Evolutionary conservation across 2,329 filamentous ascomycete genomes (phyloP).

Genomic region (Helicocarpus griseus): DNA sequence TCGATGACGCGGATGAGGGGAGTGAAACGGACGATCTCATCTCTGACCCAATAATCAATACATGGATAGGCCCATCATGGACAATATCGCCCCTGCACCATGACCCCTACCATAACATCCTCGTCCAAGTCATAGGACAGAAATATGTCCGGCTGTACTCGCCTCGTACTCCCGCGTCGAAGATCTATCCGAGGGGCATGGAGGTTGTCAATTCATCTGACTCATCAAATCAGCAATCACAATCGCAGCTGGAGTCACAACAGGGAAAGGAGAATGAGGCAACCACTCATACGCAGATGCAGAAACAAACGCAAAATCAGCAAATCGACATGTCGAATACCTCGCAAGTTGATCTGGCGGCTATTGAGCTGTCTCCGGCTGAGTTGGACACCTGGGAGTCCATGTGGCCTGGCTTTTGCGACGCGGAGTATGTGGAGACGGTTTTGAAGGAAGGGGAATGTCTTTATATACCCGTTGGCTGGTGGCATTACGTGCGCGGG

Average conservation of each 20-base stretch:
- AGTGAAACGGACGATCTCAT: constrained; percentile 7
- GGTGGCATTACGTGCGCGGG: constrained; percentile 96
- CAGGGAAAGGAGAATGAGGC: constrained; percentile 1
- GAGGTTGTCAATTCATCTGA: constrained; percentile 20
- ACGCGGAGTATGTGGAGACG: constrained; percentile 60
- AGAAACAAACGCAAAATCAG: constrained; percentile 33
- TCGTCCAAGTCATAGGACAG: constrained; percentile 76
- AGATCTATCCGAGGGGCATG: constrained; percentile 31
- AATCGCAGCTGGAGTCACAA: background rate
- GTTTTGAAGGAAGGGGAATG: constrained; percentile 73
- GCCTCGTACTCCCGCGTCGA: constrained; percentile 47
- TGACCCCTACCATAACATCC: constrained; percentile 86
- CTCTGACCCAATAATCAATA: constrained; percentile 62
- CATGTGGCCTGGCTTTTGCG: constrained; percentile 46
- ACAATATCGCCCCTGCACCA: constrained; percentile 92
- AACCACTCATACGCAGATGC: constrained; percentile 3
- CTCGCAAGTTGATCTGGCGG: constrained; percentile 65
- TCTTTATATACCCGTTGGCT: constrained; percentile 82
- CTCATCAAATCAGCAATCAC: background rate
- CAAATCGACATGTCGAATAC: constrained; percentile 92
- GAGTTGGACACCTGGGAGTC: constrained; percentile 34
- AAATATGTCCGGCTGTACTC: constrained; percentile 90
- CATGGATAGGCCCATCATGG: constrained; percentile 80
- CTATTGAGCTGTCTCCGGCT: constrained; percentile 47
- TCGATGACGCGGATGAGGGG: background rate